Base-by-base conservation (phyloP, 2,329 filamentous ascomycete genomes). In the Pyrenochaeta sp. region DNA sequence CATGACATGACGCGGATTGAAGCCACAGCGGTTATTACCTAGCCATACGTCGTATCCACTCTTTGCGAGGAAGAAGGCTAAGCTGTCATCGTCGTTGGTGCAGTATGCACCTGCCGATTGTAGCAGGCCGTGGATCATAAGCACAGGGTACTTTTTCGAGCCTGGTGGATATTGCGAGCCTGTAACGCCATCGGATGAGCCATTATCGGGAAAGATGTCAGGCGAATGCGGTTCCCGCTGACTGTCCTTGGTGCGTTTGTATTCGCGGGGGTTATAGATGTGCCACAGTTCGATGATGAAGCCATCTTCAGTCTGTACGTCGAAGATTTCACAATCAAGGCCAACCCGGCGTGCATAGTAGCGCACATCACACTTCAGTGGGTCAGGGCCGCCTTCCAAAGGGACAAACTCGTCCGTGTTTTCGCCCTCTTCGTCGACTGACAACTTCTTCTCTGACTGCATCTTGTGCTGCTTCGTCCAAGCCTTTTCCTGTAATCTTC, bases 1-100 rank as follows among this genome's bases (percentile, higher is more conserved):
- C 24, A 89, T 78, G 2, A 84, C 85, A 72, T 98, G 94, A 63
- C 88, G 86, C 0, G 94, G 93, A 0, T 85, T 81, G 77, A 95
- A 92, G 1, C 93, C 93, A 72, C 93, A 96, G 22, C 94, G 86
- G 73, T 97, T 97, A 79, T 97, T 96, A 4, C 94, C 94, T 15
- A 97, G 83, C 93, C 93, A 98, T 39, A 98, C 92, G 75, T 98
- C 94, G 77, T 92, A 97, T 1, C 93, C 93, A 0, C 90, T 88
- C 78, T 97, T 97, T 77, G 91, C 93, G 7, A 98, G 87, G 80
- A 90, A 96, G 78, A 97, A 97, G 0, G 94, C 93, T 7, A 97
- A 84, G 27, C 91, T 94, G 65, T 92, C 88, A 61, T 97, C 93
- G 69, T 97, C 93, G 73, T 94, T 96, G 64, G 89, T 89, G 76